phyloP scores from a whole-genome alignment of 805 yeast genomes.

The Suhomyces tanzawaensis region DNA sequence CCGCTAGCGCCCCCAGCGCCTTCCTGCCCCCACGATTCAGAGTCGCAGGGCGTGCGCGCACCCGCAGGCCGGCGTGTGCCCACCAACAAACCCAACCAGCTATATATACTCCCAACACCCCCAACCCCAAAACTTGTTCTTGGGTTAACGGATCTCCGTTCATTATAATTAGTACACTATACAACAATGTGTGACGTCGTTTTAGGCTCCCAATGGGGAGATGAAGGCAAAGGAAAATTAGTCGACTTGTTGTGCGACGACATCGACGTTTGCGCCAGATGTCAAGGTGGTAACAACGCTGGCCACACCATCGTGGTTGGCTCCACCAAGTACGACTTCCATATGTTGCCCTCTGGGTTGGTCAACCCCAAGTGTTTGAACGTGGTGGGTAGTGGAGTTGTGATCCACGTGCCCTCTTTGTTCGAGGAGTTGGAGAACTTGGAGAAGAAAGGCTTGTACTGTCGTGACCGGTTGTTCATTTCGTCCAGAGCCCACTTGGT shows the following conservation, averaged over 20 bases:
- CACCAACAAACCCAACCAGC: too few species aligned
- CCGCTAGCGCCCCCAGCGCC: too few species aligned
- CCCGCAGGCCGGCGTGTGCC: too few species aligned
- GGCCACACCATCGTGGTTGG: conserved; percentile 97
- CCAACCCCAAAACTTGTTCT: conserved; percentile 7
- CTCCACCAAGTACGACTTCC: conserved; percentile 90
- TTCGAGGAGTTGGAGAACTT: conserved; percentile 81
- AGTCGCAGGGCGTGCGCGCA: background rate
- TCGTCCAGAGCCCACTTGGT: conserved; percentile 96
- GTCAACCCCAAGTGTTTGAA: conserved; percentile 90
- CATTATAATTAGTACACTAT: conserved; percentile 16
- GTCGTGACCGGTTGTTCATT: conserved; percentile 74
- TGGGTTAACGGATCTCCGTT: conserved; percentile 29
- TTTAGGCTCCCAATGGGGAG: conserved; percentile 99
- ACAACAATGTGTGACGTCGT: conserved; percentile 79
- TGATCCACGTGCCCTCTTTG: conserved; percentile 89
- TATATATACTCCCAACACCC: background rate
- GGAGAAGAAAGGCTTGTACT: conserved; percentile 76
- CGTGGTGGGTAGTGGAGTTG: conserved; percentile 94
- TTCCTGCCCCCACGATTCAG: too few species aligned
- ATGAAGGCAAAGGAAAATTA: conserved; percentile 98
- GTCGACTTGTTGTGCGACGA: conserved; percentile 94
- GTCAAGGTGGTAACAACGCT: conserved; percentile 99
- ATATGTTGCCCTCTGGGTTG: conserved; percentile 97
- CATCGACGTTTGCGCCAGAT: conserved; percentile 95